Conservation (phyloP, 2,329 filamentous ascomycete species). For the Exophiala calicioides region DNA sequence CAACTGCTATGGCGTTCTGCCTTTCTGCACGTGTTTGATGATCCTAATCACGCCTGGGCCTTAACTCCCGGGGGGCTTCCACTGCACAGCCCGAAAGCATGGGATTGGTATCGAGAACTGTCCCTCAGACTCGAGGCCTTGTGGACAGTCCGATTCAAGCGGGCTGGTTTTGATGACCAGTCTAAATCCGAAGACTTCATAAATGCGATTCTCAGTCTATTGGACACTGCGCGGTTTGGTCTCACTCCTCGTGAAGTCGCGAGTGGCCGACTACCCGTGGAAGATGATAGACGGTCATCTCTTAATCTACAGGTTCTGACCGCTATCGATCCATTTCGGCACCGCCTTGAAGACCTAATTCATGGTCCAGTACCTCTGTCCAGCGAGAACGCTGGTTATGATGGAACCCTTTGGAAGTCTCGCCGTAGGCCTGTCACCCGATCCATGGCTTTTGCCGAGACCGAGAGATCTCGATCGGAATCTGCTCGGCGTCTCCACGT, state of each 20-base stretch:
- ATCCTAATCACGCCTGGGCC: conserved; percentile 28
- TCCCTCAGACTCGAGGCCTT: conserved; percentile 17
- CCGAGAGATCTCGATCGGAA: conserved; percentile 20
- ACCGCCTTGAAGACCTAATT: conserved; percentile 24
- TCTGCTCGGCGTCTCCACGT: conserved; percentile 29
- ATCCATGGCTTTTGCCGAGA: conserved; percentile 13
- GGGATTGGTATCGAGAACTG: conserved; percentile 29
- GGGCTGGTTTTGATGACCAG: not conserved
- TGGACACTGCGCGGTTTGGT: conserved; percentile 29
- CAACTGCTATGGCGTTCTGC: conserved; percentile 29
- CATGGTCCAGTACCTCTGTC: conserved; percentile 7
- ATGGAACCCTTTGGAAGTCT: conserved; percentile 9
- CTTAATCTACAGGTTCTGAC: conserved; percentile 26
- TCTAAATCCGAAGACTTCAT: conserved; percentile 11
- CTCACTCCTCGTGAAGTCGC: conserved; percentile 22
- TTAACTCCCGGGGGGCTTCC: conserved; percentile 9
- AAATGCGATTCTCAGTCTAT: conserved; percentile 25
- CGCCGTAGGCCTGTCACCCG: conserved; percentile 16
- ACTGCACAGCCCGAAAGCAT: conserved; percentile 3
- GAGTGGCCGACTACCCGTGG: conserved; percentile 16
- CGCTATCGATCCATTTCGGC: conserved; percentile 7
- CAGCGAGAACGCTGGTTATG: not conserved
- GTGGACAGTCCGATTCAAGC: conserved; percentile 6
- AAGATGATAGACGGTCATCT: conserved; percentile 26
- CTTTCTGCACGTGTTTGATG: conserved; percentile 29